Evolutionary conservation across 2,329 filamentous ascomycete genomes (phyloP), one percentile per base, ranked within the genome.

Genomic region (Biscogniauxia mediterranea): DNA sequence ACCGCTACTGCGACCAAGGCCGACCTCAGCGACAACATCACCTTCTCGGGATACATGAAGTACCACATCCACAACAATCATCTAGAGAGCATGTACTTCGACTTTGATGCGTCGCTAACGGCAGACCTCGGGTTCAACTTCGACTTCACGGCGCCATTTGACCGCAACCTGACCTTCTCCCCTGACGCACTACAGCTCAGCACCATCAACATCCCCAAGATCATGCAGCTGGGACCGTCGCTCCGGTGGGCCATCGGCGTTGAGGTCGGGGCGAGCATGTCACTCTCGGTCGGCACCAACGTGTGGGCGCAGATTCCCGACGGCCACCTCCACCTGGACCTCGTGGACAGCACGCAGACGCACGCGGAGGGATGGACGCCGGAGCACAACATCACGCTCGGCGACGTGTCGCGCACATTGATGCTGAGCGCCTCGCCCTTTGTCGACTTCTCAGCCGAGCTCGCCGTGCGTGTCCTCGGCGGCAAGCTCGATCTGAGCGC

Each of bases 41-140:
- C 75, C 15, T 75, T 81, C 52, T 79, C 78, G 1, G 79, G 78
- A 38, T 74, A 76, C 60, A 70, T 81, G n/a, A 70, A 72, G 55
- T 80, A 78, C 68, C 75, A 74, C 63, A 75, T 79, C 62, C 67
- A 71, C 54, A 62, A 63, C n/a, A 69, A 70, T 50, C 67, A 71
- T 50, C 66, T 78, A 5, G 66, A 77, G 52, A 66, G 70, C 25
- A 71, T 81, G 5, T 77, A 75, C 67, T 77, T 81, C 52, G 78
- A 81, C 62, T 72, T 81, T 62, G 77, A 79, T 57, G 71, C 77
- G 21, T 65, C 68, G 21, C 71, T 80, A 57, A 71, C 70, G 17
- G 74, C 76, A 2, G 70, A 75, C 38, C 63, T 81, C 2, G 74
- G 66, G 19, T 56, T 81, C 23, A 73, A 71, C 32, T 71, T 76